Percentiles rank a stretch among this genome's conserved stretches.
phyloP scores from a whole-genome alignment of 345 rosid species.

The Orychophragmus violaceus region DNA sequence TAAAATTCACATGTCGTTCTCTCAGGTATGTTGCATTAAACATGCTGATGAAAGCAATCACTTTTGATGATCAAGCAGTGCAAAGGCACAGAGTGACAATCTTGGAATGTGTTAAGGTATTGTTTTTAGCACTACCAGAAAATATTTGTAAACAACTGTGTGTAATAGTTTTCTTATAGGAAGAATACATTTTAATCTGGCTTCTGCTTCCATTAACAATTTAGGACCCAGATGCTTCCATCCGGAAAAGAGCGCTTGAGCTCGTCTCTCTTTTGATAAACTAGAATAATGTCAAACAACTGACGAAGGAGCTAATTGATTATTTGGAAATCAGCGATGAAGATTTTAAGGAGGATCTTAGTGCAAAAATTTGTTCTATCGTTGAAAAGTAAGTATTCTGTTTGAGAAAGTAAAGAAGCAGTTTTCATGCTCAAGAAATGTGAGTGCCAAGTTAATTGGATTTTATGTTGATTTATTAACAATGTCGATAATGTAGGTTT shows the following conservation, averaged over 20 bases:
- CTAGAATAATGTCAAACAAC: constrained; percentile 82
- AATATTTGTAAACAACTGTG: neutral
- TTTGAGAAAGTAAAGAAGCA: constrained; percentile 5
- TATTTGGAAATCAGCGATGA: constrained; percentile 93
- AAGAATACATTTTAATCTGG: constrained; percentile 17
- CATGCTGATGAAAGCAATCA: constrained; percentile 92
- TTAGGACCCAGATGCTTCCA: constrained; percentile 98
- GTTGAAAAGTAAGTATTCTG: constrained; percentile 80
- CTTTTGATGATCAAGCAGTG: constrained; percentile 90
- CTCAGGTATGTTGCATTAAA: constrained; percentile 91
- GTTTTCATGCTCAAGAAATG: neutral
- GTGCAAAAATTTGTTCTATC: constrained; percentile 93
- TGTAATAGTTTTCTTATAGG: neutral
- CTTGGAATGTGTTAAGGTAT: constrained; percentile 98
- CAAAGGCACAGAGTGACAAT: constrained; percentile 95
- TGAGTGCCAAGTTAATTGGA: constrained; percentile 1
- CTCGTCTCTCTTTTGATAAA: constrained; percentile 80
- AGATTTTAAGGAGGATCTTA: constrained; percentile 97
- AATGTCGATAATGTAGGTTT: constrained; percentile 56
- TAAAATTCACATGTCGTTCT: constrained; percentile 7
- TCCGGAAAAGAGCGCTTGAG: constrained; percentile 95
- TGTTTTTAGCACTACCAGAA: constrained; percentile 4
- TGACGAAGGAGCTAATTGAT: constrained; percentile 88
- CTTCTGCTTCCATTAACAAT: constrained; percentile 30
- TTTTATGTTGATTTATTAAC: constrained; percentile 19